These are phyloP conservation scores for Phoenix dactylifera DNA, from an alignment of 176 grass and related monocot species.

Conservation along the genomic window DNA sequence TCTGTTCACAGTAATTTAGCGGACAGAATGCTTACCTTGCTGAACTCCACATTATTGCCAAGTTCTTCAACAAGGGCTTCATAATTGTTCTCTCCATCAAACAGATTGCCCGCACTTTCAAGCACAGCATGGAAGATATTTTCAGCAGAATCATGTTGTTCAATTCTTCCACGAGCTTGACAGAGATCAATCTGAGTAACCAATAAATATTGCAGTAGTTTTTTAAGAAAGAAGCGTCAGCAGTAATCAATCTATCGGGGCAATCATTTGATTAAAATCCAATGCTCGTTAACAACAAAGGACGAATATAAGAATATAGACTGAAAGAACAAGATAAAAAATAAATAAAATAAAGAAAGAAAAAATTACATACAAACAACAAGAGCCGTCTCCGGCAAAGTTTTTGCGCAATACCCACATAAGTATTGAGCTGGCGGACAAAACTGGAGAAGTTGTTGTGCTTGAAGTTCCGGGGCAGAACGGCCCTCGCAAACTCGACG, in stretches of 20 bases:
- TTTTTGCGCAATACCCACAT: conserved; percentile 26
- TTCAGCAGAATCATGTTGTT: conserved; percentile 39
- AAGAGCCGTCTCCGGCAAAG: too few relatives aligned
- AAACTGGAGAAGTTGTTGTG: conserved; percentile 35
- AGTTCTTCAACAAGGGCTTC: conserved; percentile 45
- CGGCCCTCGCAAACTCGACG: conserved; percentile 43
- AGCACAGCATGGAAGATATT: conserved; percentile 64
- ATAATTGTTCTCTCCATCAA: conserved; percentile 37
- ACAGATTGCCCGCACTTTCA: conserved; percentile 36
- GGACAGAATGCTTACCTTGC: conserved; percentile 49
- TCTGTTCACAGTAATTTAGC: background rate
- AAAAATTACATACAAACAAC: background rate
- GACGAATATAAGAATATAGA: background rate
- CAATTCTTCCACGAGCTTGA: conserved; percentile 49
- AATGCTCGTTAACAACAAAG: background rate
- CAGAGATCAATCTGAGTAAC: conserved; percentile 57
- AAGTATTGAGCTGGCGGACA: conserved; percentile 38
- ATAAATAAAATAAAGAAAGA: conserved; percentile 1
- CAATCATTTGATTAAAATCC: conserved; percentile 2
- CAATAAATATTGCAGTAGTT: background rate
- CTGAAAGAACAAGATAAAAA: background rate
- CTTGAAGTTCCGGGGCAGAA: conserved; percentile 76
- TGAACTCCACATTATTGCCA: conserved; percentile 42
- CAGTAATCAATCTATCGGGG: conserved; percentile 23
- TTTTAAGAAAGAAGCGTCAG: background rate